Base-by-base conservation (phyloP, 805 yeast species). In the Sugiyamaella boreocaroliniensis region DNA sequence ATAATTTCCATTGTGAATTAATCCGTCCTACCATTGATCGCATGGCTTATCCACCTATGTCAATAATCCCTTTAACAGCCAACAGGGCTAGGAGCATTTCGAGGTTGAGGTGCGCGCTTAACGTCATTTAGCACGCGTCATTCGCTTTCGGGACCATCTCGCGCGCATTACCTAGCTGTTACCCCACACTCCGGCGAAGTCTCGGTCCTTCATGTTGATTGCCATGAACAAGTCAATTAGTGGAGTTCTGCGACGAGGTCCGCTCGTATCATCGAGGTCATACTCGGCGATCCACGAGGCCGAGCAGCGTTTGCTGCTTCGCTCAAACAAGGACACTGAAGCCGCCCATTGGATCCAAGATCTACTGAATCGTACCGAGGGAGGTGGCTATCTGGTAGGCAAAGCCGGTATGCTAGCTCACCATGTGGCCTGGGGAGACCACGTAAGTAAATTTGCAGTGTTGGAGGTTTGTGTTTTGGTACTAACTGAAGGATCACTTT, bases 401-500 rank as follows among this genome's bases (percentile, higher is more conserved):
- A 48, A 54, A 6, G 61, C 61, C 1, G 63, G 64, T 2, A 37
- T 62, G 20, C 45, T 55, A 22, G 52, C 53, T 15, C 61, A 60
- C 29, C 49, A 51, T 7, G 61, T 64, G 6, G 56, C 58, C 14
- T 64, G 67, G 67, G 67, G 67, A 4, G 63, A 60, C 34, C 53
- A 52, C 22, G 37, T 32, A 14, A 32, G 37, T 32, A 32, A 9
- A 32, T 14, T n/a, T 14, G 37, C 49, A 49, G 45, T 16, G 49
- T 29, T 45, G 15, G 9, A 29, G 16, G 29, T 19, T 43, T 32
- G 34, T 45, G 29, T 10, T 20, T 26, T 40, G 50, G 34, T 53
- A 56, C 55, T 10, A 10, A 11, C 12, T 4, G 4, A 10, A 32
- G 37, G 70, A 67, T 51, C 43, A 55, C 0, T 65, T 66, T 56